phyloP scores from a whole-genome alignment of 495 filamentous ascomycete genomes.

The Achaetomiella virescens region DNA sequence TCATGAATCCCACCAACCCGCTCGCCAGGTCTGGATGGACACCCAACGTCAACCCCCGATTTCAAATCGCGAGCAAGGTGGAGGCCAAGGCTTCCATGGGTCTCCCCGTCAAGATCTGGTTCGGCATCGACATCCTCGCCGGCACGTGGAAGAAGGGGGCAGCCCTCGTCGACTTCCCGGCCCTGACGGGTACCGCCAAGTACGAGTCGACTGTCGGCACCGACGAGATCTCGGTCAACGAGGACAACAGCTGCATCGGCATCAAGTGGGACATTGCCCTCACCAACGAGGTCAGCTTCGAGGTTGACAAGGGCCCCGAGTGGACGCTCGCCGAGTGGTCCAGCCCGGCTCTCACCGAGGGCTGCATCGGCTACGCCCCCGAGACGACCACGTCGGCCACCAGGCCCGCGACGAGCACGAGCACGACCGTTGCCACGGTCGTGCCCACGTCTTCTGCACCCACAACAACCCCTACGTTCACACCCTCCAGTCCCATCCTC shows the following conservation, averaged over 20 bases:
- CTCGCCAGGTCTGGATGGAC: slow-evolving; percentile 8
- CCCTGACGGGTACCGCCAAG: slow-evolving; percentile 4
- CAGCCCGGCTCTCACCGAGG: slow-evolving; percentile 2
- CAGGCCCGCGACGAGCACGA: no score
- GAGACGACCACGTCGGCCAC: neutral
- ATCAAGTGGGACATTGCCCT: slow-evolving; percentile 6
- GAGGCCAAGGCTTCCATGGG: slow-evolving; percentile 11
- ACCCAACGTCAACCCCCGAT: slow-evolving; percentile 6
- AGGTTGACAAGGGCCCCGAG: neutral
- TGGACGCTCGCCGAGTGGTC: slow-evolving; percentile 2
- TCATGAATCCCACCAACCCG: slow-evolving; percentile 1
- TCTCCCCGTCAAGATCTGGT: slow-evolving; percentile 7
- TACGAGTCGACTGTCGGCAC: slow-evolving; percentile 1
- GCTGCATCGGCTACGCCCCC: slow-evolving; percentile 2
- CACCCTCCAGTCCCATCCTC: no score
- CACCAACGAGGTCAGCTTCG: slow-evolving; percentile 9
- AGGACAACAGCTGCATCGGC: slow-evolving; percentile 1
- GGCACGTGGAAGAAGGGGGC: slow-evolving; percentile 7
- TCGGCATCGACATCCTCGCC: slow-evolving; percentile 11
- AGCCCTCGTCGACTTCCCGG: slow-evolving; percentile 8
- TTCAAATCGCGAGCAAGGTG: slow-evolving; percentile 7
- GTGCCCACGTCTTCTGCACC: no score
- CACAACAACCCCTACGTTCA: no score
- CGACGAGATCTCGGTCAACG: neutral
- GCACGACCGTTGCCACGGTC: no score